Evolutionary conservation across 345 rosid genomes (phyloP).

Genomic region (Citrus maxima): DNA sequence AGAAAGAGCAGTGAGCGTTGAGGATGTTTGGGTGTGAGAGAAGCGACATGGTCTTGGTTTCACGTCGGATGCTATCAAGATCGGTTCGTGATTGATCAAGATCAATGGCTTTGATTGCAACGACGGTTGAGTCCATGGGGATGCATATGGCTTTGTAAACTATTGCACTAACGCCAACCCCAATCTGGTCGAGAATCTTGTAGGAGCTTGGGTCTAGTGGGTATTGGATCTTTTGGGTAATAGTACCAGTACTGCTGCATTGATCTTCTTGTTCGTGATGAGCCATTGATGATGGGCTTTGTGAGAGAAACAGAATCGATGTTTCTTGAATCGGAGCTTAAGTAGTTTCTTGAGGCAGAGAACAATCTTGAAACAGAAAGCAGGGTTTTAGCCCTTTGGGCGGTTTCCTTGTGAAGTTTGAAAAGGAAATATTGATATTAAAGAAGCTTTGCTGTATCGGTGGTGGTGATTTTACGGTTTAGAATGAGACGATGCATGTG

Average conservation of each 20-base stretch:
- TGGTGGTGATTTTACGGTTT: slow-evolving; percentile 11
- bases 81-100: slow-evolving; percentile 67
- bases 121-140: slow-evolving; percentile 48
- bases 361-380: neutral
- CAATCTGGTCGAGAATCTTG: slow-evolving; percentile 62
- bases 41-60: slow-evolving; percentile 77
- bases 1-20: slow-evolving; percentile 77
- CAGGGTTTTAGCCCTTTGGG: neutral
- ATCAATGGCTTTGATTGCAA: slow-evolving; percentile 84
- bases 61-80: slow-evolving; percentile 62
- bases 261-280: slow-evolving; percentile 17
- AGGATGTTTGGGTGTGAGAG: slow-evolving; percentile 82
- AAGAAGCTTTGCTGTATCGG: neutral
- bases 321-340: neutral
- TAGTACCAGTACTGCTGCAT: neutral
- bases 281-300: neutral
- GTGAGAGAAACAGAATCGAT: neutral
- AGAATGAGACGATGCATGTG: slow-evolving; percentile 39
- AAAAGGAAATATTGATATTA: neutral
- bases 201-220: slow-evolving; percentile 67
- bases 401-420: slow-evolving; percentile 35
- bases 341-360: neutral
- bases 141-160: slow-evolving; percentile 80
- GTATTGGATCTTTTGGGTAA: slow-evolving; percentile 32
- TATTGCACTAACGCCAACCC: slow-evolving; percentile 65